phyloP scores from a whole-genome alignment of 129 eudicot genomes.

The Artemisia argyi region DNA sequence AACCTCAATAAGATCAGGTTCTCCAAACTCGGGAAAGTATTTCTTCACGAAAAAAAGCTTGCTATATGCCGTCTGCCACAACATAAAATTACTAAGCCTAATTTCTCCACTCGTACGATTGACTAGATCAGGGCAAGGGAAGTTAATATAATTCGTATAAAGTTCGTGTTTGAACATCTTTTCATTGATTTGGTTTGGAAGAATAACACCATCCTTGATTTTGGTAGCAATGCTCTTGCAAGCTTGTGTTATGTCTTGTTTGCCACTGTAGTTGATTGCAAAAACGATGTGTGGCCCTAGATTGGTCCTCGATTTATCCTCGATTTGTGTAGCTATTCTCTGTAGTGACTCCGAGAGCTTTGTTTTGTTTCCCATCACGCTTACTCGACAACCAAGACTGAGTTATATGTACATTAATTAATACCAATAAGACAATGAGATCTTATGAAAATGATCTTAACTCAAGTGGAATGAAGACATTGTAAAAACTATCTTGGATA shows the following conservation, averaged over 20 bases:
- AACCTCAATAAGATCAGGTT: conserved; percentile 13
- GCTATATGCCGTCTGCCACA: conserved; percentile 25
- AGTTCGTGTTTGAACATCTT: not conserved
- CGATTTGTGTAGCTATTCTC: not conserved
- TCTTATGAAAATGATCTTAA: not conserved
- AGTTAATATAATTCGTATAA: not conserved
- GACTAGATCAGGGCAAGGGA: conserved; percentile 20
- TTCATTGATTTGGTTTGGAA: conserved; percentile 14
- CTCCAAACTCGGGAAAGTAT: conserved; percentile 16
- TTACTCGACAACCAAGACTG: conserved; percentile 22
- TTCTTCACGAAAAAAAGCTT: conserved; percentile 22
- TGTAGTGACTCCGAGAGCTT: conserved; percentile 6
- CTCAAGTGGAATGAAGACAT: no score
- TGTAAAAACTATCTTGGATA: no score
- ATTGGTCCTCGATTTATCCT: conserved; percentile 13
- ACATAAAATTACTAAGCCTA: no score
- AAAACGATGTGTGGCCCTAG: conserved; percentile 5
- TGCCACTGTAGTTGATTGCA: conserved; percentile 23
- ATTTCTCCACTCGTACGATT: conserved; percentile 26
- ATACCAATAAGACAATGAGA: no score
- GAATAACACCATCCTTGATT: conserved; percentile 19
- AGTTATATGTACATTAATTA: no score
- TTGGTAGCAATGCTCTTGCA: conserved; percentile 12
- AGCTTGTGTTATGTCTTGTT: conserved; percentile 22
- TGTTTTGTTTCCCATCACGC: conserved; percentile 12